phyloP scores from a whole-genome alignment of 2,329 filamentous ascomycete species.

The Aureobasidium sp. region DNA sequence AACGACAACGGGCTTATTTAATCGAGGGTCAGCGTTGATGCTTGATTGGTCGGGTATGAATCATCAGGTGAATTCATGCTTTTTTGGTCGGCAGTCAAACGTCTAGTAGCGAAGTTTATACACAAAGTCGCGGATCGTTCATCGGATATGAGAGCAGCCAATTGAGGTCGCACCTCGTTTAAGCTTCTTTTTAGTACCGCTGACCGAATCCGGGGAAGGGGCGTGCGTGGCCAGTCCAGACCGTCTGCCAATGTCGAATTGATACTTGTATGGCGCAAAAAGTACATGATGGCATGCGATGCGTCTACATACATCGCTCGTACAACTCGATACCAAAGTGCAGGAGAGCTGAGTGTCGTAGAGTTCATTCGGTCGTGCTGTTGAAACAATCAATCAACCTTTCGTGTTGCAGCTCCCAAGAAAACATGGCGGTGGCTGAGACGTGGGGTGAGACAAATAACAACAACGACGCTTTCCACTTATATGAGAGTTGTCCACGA shows the following conservation, averaged over 20 bases:
- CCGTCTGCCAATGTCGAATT: not conserved
- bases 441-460: not conserved
- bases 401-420: not conserved
- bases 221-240: not conserved
- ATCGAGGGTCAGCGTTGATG: not conserved
- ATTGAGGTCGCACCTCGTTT: not conserved
- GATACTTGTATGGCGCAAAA: not conserved
- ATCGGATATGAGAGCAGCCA: not conserved
- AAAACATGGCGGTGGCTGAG: constrained; percentile 6
- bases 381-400: not conserved
- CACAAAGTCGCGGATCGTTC: not conserved
- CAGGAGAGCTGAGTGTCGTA: not conserved
- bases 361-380: not conserved
- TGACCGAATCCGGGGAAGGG: not conserved
- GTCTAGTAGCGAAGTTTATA: not conserved
- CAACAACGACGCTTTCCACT: not conserved
- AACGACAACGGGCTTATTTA: not conserved
- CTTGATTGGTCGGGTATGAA: not conserved
- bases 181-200: constrained; percentile 1
- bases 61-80: not conserved
- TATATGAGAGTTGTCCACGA: not conserved
- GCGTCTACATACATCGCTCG: not conserved
- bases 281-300: not conserved
- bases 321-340: not conserved
- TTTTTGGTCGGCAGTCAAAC: not conserved